Evolutionary conservation across 2,329 filamentous ascomycete genomes (phyloP), one percentile per base, ranked within the genome.

Genomic region (Reticulascus tulasneorum): DNA sequence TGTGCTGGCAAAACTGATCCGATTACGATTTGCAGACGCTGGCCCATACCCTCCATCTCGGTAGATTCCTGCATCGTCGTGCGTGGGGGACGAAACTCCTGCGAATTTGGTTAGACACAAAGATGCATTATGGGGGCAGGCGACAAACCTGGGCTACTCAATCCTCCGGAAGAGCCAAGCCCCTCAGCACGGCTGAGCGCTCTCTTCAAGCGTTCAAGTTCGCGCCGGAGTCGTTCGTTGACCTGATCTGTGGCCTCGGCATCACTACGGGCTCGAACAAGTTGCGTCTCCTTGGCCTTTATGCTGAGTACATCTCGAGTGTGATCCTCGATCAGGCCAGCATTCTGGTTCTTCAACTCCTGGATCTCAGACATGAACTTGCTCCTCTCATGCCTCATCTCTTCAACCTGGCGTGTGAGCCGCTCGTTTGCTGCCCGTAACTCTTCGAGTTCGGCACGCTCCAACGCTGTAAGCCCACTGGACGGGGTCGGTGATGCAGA

Each of bases 221-320:
- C 93, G 35, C 90, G 80, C 44, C 85, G 75, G 35, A 95, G 75
- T 38, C 86, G 83, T 44, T 93, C 86, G 34, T 93, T 89, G 40
- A 82, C 84, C 51, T 89, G 82, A 56, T 96, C 89, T 0, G 90
- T 86, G 1, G 86, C 81, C 58, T 97, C 91, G 21, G 84, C 86
- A 53, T 98, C 93, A 47, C 86, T 89, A 36, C 90, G 77, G 9
- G 93, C 90, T 28, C 93, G 83, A 9, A 97, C 91, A 6, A 98
- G 75, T 53, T 98, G 93, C 4, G 93, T 97, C 61, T 98, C 93
- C 63, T 98, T 98, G 11, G 93, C 93, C 60, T 97, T 97, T 66
- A 98, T 94, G 50, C 89, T 93, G 26, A 98, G 72, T 0, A 96
- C 88, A 52, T 98, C 91, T 30, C 91, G 77, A 0, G 93, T 98